Evolutionary conservation across 768 basidiomycete species (phyloP), one percentile per base, ranked within the genome.

Genomic region (Lanmaoa rubissima): DNA sequence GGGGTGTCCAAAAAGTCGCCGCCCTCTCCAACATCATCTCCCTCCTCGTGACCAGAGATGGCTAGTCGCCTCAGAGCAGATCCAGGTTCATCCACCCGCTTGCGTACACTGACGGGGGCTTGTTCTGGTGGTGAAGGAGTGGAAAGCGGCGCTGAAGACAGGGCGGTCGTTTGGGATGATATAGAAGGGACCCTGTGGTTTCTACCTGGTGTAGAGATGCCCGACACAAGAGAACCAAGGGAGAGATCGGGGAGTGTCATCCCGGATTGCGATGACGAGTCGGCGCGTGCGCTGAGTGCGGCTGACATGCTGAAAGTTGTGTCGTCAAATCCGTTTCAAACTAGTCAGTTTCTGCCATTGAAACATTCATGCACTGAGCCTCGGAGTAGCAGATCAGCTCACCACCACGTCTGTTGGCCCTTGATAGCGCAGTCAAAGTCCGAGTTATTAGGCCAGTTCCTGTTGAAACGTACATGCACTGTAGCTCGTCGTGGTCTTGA

Each of bases 161-260:
- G 73, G 0, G 79, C 81, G 0, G 85, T 82, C 5, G 78, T 79
- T 40, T 75, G 75, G 4, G 81, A 82, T 0, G 82, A 79, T 7
- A 76, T 48, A 0, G 84, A 84, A 4, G 81, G 79, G 7, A 78
- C 70, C 12, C 82, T 77, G 34, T 76, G 65, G 48, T 63, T 69
- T 59, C 78, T 66, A 1, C 74, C 78, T 24, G 83, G 83, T 1
- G 82, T 83, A 1, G 82, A 81, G 61, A 84, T 78, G 9, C 75
- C 79, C 9, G 81, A 81, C 28, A 72, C 73, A 14, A 85, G 69
- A 10, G 85, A 84, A 31, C 80, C 81, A 1, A 87, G 74, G 9
- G 86, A 85, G 35, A 87, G 70, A 62, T 87, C 86, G n/a, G 80
- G 82, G 39, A 82, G 74, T 2, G 74, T 80, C 44, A 74, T 73